Conservation (phyloP, 805 yeast species). For the Yarrowia osloensis region DNA sequence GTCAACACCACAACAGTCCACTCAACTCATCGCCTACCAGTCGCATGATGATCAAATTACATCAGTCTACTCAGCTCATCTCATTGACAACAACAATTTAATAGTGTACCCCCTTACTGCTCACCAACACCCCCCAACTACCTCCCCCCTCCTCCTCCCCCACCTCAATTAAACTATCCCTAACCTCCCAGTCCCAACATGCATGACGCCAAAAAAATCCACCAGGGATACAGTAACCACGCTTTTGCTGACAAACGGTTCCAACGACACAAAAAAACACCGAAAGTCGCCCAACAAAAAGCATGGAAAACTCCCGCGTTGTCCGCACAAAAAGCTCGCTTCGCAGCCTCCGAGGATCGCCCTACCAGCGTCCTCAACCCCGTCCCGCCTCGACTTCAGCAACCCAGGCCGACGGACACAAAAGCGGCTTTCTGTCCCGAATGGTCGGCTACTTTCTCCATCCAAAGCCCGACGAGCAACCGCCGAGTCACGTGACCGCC, state of each 20-base stretch:
- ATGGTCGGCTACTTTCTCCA: neutral
- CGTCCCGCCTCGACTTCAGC: too few species aligned
- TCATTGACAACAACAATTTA: too few species aligned
- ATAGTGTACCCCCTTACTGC: too few species aligned
- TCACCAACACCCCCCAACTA: neutral
- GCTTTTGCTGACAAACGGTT: too few species aligned
- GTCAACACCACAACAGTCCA: too few species aligned
- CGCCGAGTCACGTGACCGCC: neutral
- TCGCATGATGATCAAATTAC: too few species aligned
- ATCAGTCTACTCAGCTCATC: too few species aligned
- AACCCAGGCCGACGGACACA: neutral
- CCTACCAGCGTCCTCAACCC: neutral
- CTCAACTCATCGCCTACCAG: too few species aligned
- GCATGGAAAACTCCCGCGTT: constrained; percentile 1
- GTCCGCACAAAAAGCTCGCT: constrained; percentile 13
- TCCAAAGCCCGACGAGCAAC: neutral
- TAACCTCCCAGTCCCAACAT: neutral
- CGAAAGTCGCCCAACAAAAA: too few species aligned
- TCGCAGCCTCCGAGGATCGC: neutral
- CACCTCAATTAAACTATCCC: neutral
- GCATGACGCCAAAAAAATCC: neutral
- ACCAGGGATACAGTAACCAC: neutral
- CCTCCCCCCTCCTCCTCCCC: neutral
- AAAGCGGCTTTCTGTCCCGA: neutral
- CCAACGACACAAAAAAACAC: too few species aligned